phyloP scores from a whole-genome alignment of 768 basidiomycete genomes.

The Boletus coccyginus region DNA sequence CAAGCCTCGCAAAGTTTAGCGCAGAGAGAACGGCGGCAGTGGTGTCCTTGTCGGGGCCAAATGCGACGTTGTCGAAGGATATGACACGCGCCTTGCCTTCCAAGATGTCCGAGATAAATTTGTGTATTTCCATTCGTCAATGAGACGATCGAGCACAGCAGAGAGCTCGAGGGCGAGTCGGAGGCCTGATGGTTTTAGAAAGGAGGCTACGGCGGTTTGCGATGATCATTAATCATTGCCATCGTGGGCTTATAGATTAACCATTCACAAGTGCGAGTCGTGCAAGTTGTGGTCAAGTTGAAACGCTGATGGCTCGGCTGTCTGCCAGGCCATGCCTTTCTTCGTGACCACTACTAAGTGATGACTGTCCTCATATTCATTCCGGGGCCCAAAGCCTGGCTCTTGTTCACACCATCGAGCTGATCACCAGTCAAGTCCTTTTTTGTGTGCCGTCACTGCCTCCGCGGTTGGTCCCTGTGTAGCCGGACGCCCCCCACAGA shows the following conservation, averaged over 20 bases:
- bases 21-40: constrained; percentile 56
- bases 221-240: neutral
- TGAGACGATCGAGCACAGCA: neutral
- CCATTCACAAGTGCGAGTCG: neutral
- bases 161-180: neutral
- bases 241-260: neutral
- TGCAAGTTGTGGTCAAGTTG: too few relatives aligned
- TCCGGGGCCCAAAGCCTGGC: neutral
- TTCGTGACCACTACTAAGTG: neutral
- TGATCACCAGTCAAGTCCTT: neutral
- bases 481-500: too few relatives aligned
- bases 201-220: constrained; percentile 2
- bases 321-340: too few relatives aligned
- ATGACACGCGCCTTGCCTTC: constrained; percentile 36
- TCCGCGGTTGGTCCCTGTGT: too few relatives aligned
- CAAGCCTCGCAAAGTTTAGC: constrained; percentile 54
- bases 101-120: constrained; percentile 15
- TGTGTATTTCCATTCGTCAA: constrained; percentile 11
- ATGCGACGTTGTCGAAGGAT: constrained; percentile 42
- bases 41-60: constrained; percentile 26
- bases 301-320: too few relatives aligned
- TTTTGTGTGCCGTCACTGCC: too few relatives aligned
- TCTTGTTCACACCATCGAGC: too few relatives aligned
- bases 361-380: too few relatives aligned
- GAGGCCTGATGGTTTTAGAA: constrained; percentile 1